Evolutionary conservation across 208 protist genomes (phyloP), one percentile per base, ranked within the genome.

Genomic region (Wallacemonas collosoma): DNA sequence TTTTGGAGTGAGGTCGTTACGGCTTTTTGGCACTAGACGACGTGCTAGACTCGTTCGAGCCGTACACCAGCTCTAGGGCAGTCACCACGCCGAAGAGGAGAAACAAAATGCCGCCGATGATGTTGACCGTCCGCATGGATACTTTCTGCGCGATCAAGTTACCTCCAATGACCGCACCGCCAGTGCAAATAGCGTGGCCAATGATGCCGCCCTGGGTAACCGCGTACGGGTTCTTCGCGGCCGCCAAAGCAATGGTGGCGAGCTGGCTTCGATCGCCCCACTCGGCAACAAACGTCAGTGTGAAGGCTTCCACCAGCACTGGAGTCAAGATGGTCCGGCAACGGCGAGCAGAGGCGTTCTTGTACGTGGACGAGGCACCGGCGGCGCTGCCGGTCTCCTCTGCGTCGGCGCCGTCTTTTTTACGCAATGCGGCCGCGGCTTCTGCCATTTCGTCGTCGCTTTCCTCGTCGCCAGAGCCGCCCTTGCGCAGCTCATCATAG

Each of bases 251-350:
- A 64, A 99, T 98, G 36, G 98, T 99, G 3, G 98, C 92, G 43
- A 99, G 91, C 84, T 99, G 98, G 40, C 95, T 98, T 7, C 98
- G 93, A 73, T 99, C 98, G n/a, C 98, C 98, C 96, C 97, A 98
- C 86, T 99, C 98, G 17, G 98, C 98, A 0, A 99, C 76, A 79
- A 99, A 98, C n/a, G 96, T 98, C 26, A 99, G 83, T 11, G 87
- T 94, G 77, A 99, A 99, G 17, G 93, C 87, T 76, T 98, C 92
- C 26, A 97, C 76, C 47, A 98, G 73, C 1, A 98, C 87, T 0
- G 92, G 88, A 58, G 82, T 84, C 43, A 95, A 70, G 50, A 87
- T 53, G 15, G 64, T 72, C 17, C 79, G 81, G 83, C 85, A 90
- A 17, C 88, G 77, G 14, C 76, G 71, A 2, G 85, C 82, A 1